Percentiles rank a stretch among this genome's conserved stretches.
Evolutionary conservation across 1,284 basidiomycete genomes (phyloP).

Genomic region (Microbotryum intermedium): DNA sequence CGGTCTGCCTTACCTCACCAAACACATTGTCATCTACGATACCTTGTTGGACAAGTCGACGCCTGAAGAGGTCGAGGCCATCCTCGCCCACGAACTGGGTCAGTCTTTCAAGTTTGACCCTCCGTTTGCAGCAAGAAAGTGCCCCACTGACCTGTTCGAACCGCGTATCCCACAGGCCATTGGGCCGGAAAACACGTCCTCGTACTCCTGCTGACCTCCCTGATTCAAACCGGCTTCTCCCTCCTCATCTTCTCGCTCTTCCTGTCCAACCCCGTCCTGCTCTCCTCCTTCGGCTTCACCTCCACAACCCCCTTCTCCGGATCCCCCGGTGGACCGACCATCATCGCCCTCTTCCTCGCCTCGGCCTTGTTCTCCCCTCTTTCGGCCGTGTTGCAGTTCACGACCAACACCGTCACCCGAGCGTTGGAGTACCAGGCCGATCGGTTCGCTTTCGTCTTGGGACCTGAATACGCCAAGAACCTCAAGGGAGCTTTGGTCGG

Average conservation of each 20-base stretch:
- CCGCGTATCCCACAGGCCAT: slow-evolving; percentile 70
- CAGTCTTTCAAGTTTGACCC: neutral
- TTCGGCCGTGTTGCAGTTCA: slow-evolving; percentile 65
- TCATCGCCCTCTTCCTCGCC: slow-evolving; percentile 82
- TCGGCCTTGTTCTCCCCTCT: slow-evolving; percentile 75
- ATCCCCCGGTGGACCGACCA: slow-evolving; percentile 53
- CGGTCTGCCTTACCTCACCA: slow-evolving; percentile 74
- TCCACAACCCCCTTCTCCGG: slow-evolving; percentile 31
- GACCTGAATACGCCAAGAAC: slow-evolving; percentile 52
- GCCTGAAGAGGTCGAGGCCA: slow-evolving; percentile 81
- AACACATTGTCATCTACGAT: slow-evolving; percentile 92
- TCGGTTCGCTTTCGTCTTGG: slow-evolving; percentile 62
- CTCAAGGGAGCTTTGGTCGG: slow-evolving; percentile 68
- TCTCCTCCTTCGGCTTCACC: slow-evolving; percentile 79
- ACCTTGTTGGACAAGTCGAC: slow-evolving; percentile 85
- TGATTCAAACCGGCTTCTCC: slow-evolving; percentile 77
- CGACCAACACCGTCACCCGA: slow-evolving; percentile 70
- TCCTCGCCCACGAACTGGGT: slow-evolving; percentile 41
- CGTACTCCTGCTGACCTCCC: slow-evolving; percentile 75
- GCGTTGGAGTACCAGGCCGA: slow-evolving; percentile 87
- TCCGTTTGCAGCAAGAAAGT: neutral
- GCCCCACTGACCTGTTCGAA: neutral
- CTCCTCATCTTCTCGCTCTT: slow-evolving; percentile 86
- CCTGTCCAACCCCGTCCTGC: slow-evolving; percentile 72
- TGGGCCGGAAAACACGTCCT: slow-evolving; percentile 82